Base-by-base conservation (phyloP, 2,329 filamentous ascomycete genomes). In the Beauveria asiatica region DNA sequence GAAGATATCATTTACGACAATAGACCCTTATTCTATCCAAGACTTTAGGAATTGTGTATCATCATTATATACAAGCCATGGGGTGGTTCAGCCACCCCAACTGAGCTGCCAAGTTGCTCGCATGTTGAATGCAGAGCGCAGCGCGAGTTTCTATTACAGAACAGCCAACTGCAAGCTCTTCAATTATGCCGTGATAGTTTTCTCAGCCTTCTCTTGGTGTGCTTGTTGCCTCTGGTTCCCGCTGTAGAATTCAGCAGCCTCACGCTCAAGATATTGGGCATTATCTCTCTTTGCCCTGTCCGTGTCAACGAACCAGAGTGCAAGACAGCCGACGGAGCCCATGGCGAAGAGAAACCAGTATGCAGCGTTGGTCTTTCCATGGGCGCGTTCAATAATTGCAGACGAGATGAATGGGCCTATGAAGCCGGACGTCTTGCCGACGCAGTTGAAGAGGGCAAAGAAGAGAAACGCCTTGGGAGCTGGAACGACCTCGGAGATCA, bases 201-300 rank as follows among this genome's bases (percentile, higher is more conserved):
- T 27, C 8, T 45, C 30, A 3, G 45, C 11, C 30, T 60, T 54
- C 48, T 64, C 61, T 54, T 86, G 78, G 57, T 83, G 83, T 30
- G 83, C 80, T 41, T 78, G 76, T 19, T 82, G 79, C 63, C 90
- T 85, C 64, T 88, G 83, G 16, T 76, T 77, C 59, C 83, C 77
- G 3, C 84, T 85, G 61, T 84, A 82, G 27, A 83, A 74, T 67
- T 87, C 80, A 61, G 90, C 85, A 3, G 85, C 83, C 65, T 86
- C 64, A 9, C 64, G 61, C 59, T 63, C 64, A 5, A 65, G 57
- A 25, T 65, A 65, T 5, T 33, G 46, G 6, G 62, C 64, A 46
- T 59, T 65, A 37, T 65, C 63, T n/a, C 60, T 44, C 61, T 65
- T 65, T 16, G 64, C 63, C 57, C 59, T 52, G 51, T 65, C 64